Evolutionary conservation across 108 stramenopile genomes (phyloP).

Genomic region (Licmophora abbreviata): DNA sequence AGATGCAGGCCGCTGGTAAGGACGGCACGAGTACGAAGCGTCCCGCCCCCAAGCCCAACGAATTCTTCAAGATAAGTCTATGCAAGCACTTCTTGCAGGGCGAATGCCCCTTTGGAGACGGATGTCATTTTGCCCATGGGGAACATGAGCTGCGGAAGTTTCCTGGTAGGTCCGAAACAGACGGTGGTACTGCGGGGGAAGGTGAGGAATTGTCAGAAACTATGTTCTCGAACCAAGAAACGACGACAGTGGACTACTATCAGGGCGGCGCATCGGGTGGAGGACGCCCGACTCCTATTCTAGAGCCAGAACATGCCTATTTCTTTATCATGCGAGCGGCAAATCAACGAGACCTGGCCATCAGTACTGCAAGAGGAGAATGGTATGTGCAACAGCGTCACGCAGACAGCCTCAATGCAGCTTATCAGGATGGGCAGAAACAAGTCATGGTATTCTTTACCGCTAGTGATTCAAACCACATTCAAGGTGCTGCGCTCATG

Average conservation of each 20-base stretch:
- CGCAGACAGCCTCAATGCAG: constrained; percentile 57
- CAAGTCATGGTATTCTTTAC: constrained; percentile 86
- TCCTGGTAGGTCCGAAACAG: constrained; percentile 47
- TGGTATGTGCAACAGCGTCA: constrained; percentile 75
- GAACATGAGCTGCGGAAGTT: constrained; percentile 63
- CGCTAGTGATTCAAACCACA: constrained; percentile 68
- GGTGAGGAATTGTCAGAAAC: constrained; percentile 53
- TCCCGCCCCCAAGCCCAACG: constrained; percentile 83
- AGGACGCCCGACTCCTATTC: constrained; percentile 75
- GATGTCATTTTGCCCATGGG: constrained; percentile 84
- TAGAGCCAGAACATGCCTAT: constrained; percentile 72
- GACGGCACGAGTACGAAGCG: constrained; percentile 43
- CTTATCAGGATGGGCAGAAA: constrained; percentile 35
- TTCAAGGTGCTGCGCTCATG: constrained; percentile 79
- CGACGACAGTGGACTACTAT: constrained; percentile 74
- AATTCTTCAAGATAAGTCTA: constrained; percentile 81
- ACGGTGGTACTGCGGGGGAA: constrained; percentile 14
- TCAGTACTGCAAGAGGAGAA: constrained; percentile 56
- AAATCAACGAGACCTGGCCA: constrained; percentile 65
- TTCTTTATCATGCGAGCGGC: constrained; percentile 73
- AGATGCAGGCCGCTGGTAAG: constrained; percentile 80
- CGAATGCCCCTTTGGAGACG: constrained; percentile 84
- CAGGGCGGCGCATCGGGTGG: constrained; percentile 72
- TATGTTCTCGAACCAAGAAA: constrained; percentile 69
- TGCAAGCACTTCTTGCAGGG: constrained; percentile 87